Conservation (phyloP, 2,329 filamentous ascomycete genomes). For the Gaeumannomyces sp. region DNA sequence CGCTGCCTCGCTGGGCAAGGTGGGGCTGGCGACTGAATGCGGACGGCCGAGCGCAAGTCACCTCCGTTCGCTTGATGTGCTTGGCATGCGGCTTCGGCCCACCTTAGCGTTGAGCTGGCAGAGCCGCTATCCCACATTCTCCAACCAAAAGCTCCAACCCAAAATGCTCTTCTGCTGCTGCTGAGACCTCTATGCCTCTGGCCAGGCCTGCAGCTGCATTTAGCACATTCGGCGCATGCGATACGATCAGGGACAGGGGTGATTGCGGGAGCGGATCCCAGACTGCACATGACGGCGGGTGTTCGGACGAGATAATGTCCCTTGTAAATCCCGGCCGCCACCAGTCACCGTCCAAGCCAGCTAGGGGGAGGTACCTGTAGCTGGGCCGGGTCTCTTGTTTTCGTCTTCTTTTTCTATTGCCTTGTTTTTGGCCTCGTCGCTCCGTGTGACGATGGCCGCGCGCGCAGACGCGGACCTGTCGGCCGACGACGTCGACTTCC, state of each 20-base stretch:
- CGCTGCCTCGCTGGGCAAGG: background rate
- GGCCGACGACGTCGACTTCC: conserved; percentile 37
- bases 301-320: background rate
- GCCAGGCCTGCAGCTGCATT: background rate
- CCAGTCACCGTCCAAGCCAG: background rate
- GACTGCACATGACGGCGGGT: background rate
- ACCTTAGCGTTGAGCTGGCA: background rate
- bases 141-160: background rate
- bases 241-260: background rate
- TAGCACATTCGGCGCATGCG: background rate
- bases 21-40: too few species aligned
- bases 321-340: background rate
- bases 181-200: background rate
- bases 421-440: background rate
- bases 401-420: background rate
- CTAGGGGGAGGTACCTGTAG: background rate
- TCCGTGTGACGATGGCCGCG: conserved; percentile 18
- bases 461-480: conserved; percentile 24
- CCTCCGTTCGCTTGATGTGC: too few species aligned
- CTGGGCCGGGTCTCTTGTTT: background rate
- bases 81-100: too few species aligned
- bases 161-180: background rate
- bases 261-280: background rate
- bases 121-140: background rate
- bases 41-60: too few species aligned